Conservation (phyloP, 2,329 filamentous ascomycete genomes). For the Colletotrichum sp. region DNA sequence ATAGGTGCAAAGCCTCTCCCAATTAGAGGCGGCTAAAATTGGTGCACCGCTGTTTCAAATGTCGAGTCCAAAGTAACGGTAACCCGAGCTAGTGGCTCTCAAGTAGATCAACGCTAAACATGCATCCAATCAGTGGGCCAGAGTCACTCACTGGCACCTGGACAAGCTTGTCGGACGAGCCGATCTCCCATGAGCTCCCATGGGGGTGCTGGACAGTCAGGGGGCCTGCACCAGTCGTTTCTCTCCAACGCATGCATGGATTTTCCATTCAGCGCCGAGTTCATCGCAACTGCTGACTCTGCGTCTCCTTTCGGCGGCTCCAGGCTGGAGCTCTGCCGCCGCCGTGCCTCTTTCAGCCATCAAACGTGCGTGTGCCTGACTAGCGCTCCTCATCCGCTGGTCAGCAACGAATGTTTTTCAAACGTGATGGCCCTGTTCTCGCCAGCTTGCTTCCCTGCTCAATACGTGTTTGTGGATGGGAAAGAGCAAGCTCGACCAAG, state of each 20-base stretch:
- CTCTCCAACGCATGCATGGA: background rate
- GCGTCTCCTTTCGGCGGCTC: background rate
- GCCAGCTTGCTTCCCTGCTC: background rate
- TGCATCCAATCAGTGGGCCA: background rate
- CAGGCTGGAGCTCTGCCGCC: background rate
- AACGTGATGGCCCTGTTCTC: background rate
- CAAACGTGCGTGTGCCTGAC: background rate
- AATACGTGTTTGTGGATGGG: background rate
- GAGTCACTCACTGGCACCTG: background rate
- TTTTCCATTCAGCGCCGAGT: background rate
- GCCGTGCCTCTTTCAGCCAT: background rate
- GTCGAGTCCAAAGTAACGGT: constrained; percentile 7
- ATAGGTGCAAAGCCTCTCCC: background rate
- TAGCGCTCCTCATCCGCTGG: background rate
- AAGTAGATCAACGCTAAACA: constrained; percentile 14
- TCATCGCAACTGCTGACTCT: background rate
- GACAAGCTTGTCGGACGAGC: background rate
- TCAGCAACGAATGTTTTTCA: background rate
- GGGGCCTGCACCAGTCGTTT: background rate
- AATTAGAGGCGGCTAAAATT: background rate
- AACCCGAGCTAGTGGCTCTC: constrained; percentile 15
- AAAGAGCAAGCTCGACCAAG: background rate
- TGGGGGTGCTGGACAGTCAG: background rate
- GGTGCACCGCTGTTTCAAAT: constrained; percentile 14
- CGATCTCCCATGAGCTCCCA: background rate